Base-by-base conservation (phyloP, 78 protist genomes). In the Tieghemostelium lacteum region DNA sequence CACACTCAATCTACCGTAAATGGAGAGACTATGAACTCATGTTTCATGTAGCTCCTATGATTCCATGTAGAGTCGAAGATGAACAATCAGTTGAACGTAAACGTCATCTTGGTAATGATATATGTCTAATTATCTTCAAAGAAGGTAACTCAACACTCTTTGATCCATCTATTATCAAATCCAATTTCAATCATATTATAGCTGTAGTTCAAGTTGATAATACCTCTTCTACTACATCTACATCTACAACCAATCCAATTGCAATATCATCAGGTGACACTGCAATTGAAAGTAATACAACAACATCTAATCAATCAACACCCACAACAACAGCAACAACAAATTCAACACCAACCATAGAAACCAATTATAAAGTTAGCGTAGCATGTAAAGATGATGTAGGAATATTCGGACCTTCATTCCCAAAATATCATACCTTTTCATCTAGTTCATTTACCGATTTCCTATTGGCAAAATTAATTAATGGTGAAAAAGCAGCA, bases 71-170 rank as follows among this genome's bases (percentile, higher is more conserved):
- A 28, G 69, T 73, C 1, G 86, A 55, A 0, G 88, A 73, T 39
- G 71, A 66, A 34, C 93, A 87, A 63, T 92, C 88, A 29, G 75
- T 93, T 20, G 95, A 93, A 52, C 71, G 97, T 26, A 95, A 95
- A 64, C 73, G 95, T 2, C 94, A 88, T 66, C 63, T 95, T 8
- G 97, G 97, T 37, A 95, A 95, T 66, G 97, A 95, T 39, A 71
- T 93, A 26, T 95, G 85, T 28, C 33, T 92, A 31, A 34, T 95
- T n/a, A 73, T 95, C 12, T 95, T 75, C 60, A 63, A 67, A 58
- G 95, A 95, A 54, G 95, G 92, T 52, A 33, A 37, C 24, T 26
- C 57, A 33, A 69, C 61, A 8, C 58, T 75, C n/a, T 60, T 88
- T 40, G 58, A 63, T 29, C 94, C 96, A 6, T 31, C 85, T 4